Evolutionary conservation across 805 yeast species (phyloP).

Genomic region (Wickerhamiella parazyma): DNA sequence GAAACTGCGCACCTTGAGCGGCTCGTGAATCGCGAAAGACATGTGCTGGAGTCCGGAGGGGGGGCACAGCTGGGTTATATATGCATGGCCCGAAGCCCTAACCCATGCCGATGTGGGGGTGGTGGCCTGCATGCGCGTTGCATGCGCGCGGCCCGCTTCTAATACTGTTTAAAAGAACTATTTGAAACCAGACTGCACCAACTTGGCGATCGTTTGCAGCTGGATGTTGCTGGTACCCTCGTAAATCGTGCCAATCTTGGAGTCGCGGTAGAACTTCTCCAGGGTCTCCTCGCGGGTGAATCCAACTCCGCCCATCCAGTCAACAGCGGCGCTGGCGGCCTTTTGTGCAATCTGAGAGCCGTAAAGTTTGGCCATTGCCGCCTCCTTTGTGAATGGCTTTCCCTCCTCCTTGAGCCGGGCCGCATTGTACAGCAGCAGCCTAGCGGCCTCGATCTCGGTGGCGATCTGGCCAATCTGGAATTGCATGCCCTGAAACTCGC

Average conservation of each 20-base stretch:
- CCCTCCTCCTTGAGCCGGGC: slow-evolving; percentile 35
- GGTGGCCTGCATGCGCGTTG: no score
- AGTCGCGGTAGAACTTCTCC: slow-evolving; percentile 33
- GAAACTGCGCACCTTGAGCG: background rate
- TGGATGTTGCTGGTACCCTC: slow-evolving; percentile 35
- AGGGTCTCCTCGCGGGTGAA: slow-evolving; percentile 31
- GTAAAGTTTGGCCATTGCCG: slow-evolving; percentile 34
- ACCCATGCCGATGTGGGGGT: background rate
- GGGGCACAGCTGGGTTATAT: background rate
- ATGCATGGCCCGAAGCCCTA: background rate
- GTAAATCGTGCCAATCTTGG: slow-evolving; percentile 34
- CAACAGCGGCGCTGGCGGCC: slow-evolving; percentile 31
- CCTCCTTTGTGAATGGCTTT: slow-evolving; percentile 29
- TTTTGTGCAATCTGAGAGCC: slow-evolving; percentile 31
- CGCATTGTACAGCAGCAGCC: slow-evolving; percentile 32
- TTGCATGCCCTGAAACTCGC: slow-evolving; percentile 35
- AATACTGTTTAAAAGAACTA: no score
- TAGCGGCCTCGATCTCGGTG: slow-evolving; percentile 32
- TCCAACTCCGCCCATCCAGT: slow-evolving; percentile 38
- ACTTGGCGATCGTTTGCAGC: slow-evolving; percentile 32
- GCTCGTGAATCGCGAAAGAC: background rate
- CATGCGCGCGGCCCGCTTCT: no score
- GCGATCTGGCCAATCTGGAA: slow-evolving; percentile 35
- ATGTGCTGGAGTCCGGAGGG: background rate
- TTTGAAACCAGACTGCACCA: slow-evolving; percentile 24